Evolutionary conservation across 164 flowering plant species (phyloP).

Genomic region (Akebia trifoliata): DNA sequence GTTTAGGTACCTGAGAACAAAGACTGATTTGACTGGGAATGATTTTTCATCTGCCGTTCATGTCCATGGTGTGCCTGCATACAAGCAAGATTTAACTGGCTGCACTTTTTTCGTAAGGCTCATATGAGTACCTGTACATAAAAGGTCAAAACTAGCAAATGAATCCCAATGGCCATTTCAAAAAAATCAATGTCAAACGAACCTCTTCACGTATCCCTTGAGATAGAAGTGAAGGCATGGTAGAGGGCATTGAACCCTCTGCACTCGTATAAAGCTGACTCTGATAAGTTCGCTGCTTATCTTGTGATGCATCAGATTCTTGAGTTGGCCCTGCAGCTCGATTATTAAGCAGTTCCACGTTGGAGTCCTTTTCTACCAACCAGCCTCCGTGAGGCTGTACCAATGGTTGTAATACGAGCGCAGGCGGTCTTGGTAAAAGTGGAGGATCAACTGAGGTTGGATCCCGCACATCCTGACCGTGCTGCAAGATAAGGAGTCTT

Average conservation of each 20-base stretch:
- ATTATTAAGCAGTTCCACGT: slow-evolving; percentile 22
- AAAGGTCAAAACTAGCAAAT: slow-evolving; percentile 8
- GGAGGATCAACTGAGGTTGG: slow-evolving; percentile 45
- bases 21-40: slow-evolving; percentile 23
- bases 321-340: slow-evolving; percentile 27
- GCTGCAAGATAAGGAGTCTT: slow-evolving; percentile 38
- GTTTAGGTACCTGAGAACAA: slow-evolving; percentile 31
- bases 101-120: slow-evolving; percentile 10
- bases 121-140: slow-evolving; percentile 2
- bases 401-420: slow-evolving; percentile 22
- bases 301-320: slow-evolving; percentile 31
- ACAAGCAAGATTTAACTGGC: slow-evolving; percentile 13
- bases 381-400: slow-evolving; percentile 47
- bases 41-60: slow-evolving; percentile 35
- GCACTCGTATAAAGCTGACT: slow-evolving; percentile 26
- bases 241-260: slow-evolving; percentile 17
- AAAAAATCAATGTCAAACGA: slow-evolving; percentile 11
- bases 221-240: slow-evolving; percentile 20
- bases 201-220: slow-evolving; percentile 62
- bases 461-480: slow-evolving; percentile 37
- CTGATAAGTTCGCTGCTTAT: slow-evolving; percentile 31
- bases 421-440: slow-evolving; percentile 38
- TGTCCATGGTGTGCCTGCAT: slow-evolving; percentile 37
- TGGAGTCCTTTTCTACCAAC: slow-evolving; percentile 56
- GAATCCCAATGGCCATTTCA: slow-evolving; percentile 1